Evolutionary conservation across 768 basidiomycete species (phyloP), one percentile per base, ranked within the genome.

Genomic region (Cubamyces sp.): DNA sequence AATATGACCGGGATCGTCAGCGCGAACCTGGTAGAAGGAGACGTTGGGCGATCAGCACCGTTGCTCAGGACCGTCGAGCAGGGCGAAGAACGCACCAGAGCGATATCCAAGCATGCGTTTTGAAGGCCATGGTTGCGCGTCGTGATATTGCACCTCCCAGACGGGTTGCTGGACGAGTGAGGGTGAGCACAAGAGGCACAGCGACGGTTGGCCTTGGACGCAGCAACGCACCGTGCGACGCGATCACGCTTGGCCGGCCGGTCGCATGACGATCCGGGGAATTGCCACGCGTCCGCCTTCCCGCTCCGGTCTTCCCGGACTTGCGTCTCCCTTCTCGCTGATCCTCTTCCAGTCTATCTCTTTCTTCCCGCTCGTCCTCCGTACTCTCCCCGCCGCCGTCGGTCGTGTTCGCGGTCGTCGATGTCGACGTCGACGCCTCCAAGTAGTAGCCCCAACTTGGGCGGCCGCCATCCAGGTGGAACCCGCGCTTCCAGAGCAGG

Each of bases 1-100:
- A 83, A 64, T 60, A 93, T 82, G 61, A 94, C 75, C 1, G 87
- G 85, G 6, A 77, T 76, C 9, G 85, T 82, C 25, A 92, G 49
- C 4, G 89, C 66, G 69, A 91, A 91, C 90, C 90, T 73, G 54
- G 12, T 23, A 40, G n/a, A 25, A 34, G 21, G n/a, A n/a, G 15
- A 40, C 28, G 25, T 26, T 6, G 54, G 45, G 53, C 43, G 53
- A 54, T 59, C 57, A 57, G 57, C 57, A 50, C 34, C 49, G 40
- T 45, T 18, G 47, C 9, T 23, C 40, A 21, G 19, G 30, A 26
- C 0, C 37, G 23, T 51, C 30, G 19, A 19, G 41, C 26, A 19
- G 1, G 19, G 50, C 47, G 25, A 23, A 42, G 2, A n/a, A 64
- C 63, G 66, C 51, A 74, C 73, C 73, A 74, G 42, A 69, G 66